Evolutionary conservation across 2,329 filamentous ascomycete genomes (phyloP).

Genomic region (Pseudofabraea citricarpa): DNA sequence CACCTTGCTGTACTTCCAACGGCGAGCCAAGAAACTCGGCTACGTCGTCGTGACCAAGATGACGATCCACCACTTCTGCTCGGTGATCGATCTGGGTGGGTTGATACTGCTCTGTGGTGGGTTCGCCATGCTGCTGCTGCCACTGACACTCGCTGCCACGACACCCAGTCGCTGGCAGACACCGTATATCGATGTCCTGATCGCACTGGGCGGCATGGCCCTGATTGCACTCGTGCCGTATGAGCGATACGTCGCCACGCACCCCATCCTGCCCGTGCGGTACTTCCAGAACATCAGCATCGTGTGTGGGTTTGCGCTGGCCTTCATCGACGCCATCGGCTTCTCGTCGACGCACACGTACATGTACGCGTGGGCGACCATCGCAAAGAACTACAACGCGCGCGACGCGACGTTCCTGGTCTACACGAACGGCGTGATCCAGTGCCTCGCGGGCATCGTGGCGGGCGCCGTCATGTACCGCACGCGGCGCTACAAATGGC

Average conservation of each 20-base stretch:
- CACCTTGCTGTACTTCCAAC: conserved; percentile 44
- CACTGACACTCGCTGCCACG: conserved; percentile 39
- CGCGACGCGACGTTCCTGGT: conserved; percentile 32
- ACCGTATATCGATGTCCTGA: conserved; percentile 38
- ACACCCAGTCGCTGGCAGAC: conserved; percentile 30
- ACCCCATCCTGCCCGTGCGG: conserved; percentile 40
- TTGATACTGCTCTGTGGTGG: conserved; percentile 42
- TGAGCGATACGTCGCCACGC: conserved; percentile 37
- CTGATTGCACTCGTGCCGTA: conserved; percentile 42
- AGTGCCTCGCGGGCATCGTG: conserved; percentile 36
- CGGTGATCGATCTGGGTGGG: conserved; percentile 35
- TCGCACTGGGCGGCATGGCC: conserved; percentile 35
- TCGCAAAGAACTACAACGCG: conserved; percentile 35
- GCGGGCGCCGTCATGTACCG: conserved; percentile 37
- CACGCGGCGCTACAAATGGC: conserved; percentile 41
- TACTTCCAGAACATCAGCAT: conserved; percentile 42
- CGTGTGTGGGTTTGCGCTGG: conserved; percentile 33
- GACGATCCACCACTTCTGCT: conserved; percentile 29
- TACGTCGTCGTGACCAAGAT: conserved; percentile 29
- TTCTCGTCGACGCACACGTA: conserved; percentile 42
- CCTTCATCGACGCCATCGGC: conserved; percentile 37
- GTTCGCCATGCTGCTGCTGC: conserved; percentile 42
- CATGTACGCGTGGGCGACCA: conserved; percentile 41
- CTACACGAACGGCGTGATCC: conserved; percentile 32
- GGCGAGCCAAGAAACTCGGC: conserved; percentile 40